phyloP scores from a whole-genome alignment of 495 filamentous ascomycete species.

The Penicillium simplicissimum region DNA sequence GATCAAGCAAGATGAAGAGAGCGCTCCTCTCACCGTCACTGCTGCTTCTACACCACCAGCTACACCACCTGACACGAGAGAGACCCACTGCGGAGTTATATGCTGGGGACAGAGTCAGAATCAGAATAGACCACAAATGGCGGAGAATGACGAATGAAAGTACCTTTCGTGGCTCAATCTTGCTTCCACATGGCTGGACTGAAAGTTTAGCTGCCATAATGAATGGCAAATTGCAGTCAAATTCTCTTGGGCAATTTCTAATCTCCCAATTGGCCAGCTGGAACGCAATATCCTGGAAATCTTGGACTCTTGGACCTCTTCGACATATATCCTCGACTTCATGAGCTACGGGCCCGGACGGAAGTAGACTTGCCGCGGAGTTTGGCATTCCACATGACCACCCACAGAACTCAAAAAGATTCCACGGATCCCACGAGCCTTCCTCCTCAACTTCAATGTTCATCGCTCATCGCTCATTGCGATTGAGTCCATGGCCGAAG shows the following conservation, averaged over 20 bases:
- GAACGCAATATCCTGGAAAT: not conserved
- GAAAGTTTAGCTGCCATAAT: not conserved
- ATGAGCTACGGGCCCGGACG: slow-evolving; percentile 6
- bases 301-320: not conserved
- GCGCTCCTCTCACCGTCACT: slow-evolving; percentile 38
- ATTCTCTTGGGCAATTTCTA: not conserved
- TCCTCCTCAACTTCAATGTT: not conserved
- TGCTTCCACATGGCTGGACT: not conserved
- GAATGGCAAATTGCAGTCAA: not conserved
- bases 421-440: slow-evolving; percentile 4
- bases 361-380: slow-evolving; percentile 22
- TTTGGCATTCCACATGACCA: not conserved
- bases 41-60: slow-evolving; percentile 58
- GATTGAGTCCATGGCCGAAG: slow-evolving; percentile 11
- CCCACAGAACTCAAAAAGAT: not conserved
- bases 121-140: not conserved
- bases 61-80: slow-evolving; percentile 53
- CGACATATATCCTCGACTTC: not conserved
- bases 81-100: slow-evolving; percentile 38
- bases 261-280: not conserved
- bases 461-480: not conserved
- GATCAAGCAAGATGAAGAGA: not conserved
- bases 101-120: not conserved
- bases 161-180: slow-evolving; percentile 1
- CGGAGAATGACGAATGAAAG: not conserved